phyloP scores from a whole-genome alignment of 2,329 filamentous ascomycete genomes.

The Lachnellula occidentalis region DNA sequence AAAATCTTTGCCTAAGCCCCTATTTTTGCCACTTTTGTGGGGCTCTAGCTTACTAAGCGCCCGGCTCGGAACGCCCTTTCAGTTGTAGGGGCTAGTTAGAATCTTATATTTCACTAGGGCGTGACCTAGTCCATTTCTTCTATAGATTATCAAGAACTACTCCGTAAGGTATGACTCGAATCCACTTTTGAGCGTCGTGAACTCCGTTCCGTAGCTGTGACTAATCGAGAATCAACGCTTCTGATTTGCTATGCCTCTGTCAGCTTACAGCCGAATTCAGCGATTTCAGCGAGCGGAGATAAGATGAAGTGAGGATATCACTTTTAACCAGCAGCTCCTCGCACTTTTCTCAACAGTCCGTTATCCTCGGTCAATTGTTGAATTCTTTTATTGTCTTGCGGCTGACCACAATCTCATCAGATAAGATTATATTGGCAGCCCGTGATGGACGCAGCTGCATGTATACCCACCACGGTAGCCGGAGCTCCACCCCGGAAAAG shows the following conservation, averaged over 20 bases:
- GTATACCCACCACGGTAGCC: slow-evolving; percentile 2
- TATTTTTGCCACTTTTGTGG: too few relatives aligned
- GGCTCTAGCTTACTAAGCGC: too few relatives aligned
- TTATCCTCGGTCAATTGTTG: neutral
- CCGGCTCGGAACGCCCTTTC: too few relatives aligned
- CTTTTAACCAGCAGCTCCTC: neutral
- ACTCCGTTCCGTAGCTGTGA: neutral
- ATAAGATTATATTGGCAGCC: neutral
- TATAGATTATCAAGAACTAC: too few relatives aligned
- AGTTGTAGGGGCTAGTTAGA: too few relatives aligned
- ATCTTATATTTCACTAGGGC: too few relatives aligned
- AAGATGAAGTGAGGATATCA: neutral
- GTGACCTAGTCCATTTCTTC: too few relatives aligned
- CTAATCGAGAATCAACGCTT: neutral
- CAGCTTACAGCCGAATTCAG: neutral
- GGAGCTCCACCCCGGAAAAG: slow-evolving; percentile 20
- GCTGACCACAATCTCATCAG: neutral
- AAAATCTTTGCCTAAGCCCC: too few relatives aligned
- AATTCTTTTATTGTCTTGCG: neutral
- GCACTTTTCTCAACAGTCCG: neutral
- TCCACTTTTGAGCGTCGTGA: too few relatives aligned
- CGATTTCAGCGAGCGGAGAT: neutral
- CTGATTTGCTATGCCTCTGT: neutral
- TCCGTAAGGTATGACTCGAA: too few relatives aligned
- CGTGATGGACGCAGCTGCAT: slow-evolving; percentile 2